Percentiles rank a stretch among this genome's conserved stretches.
phyloP scores from a whole-genome alignment of 2,329 filamentous ascomycete species.

The Fusarium coffeatum region DNA sequence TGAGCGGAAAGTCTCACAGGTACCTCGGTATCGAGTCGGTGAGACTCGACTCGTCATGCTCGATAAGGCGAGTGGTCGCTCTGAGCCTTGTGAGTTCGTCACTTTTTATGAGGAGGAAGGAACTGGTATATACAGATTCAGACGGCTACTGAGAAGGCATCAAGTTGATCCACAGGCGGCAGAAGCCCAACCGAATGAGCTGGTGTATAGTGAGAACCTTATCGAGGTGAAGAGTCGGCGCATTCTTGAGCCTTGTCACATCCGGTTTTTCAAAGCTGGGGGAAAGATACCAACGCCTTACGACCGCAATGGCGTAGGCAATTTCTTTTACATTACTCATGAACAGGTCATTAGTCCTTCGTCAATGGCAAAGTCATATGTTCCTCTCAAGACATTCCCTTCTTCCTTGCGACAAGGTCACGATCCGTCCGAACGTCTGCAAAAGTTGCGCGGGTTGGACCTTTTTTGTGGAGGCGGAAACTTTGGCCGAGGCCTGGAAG shows the following conservation, averaged over 20 bases:
- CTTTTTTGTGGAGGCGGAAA: slow-evolving; percentile 84
- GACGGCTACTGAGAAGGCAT: slow-evolving; percentile 63
- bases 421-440: slow-evolving; percentile 54
- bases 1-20: slow-evolving; percentile 34
- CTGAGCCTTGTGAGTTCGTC: slow-evolving; percentile 73
- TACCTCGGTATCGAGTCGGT: slow-evolving; percentile 58
- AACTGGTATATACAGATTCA: slow-evolving; percentile 54
- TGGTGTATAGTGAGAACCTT: slow-evolving; percentile 65
- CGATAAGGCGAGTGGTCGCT: slow-evolving; percentile 46
- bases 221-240: slow-evolving; percentile 51
- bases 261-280: slow-evolving; percentile 64
- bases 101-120: slow-evolving; percentile 36
- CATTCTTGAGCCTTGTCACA: slow-evolving; percentile 68
- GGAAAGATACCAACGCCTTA: slow-evolving; percentile 71
- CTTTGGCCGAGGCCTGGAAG: slow-evolving; percentile 80
- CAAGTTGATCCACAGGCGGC: slow-evolving; percentile 51
- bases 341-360: slow-evolving; percentile 24
- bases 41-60: slow-evolving; percentile 68
- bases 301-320: slow-evolving; percentile 71
- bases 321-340: slow-evolving; percentile 72
- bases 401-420: slow-evolving; percentile 65
- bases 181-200: slow-evolving; percentile 63
- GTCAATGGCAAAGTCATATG: slow-evolving; percentile 21
- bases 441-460: slow-evolving; percentile 70
- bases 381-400: slow-evolving; percentile 54